A percentile compares a stretch with the other conserved stretches of the same genome.
Evolutionary conservation across 2,329 filamentous ascomycete species (phyloP).

Genomic region (Leptodontidium sp.): DNA sequence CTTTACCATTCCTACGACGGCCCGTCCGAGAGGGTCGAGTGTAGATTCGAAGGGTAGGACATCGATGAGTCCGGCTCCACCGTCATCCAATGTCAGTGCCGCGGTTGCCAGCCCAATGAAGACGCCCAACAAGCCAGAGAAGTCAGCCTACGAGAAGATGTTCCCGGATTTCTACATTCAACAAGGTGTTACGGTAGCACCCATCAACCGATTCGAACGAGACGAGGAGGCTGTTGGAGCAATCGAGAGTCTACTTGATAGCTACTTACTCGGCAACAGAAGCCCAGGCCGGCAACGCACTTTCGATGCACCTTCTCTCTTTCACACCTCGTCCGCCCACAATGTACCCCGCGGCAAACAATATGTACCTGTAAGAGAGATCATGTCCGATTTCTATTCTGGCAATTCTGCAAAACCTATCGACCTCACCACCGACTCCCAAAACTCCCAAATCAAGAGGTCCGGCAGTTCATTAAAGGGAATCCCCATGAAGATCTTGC

Average conservation of each 20-base stretch:
- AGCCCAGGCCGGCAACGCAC: conserved; percentile 52
- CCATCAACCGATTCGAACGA: conserved; percentile 59
- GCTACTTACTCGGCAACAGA: conserved; percentile 58
- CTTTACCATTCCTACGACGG: conserved; percentile 34
- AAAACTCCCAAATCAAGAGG: conserved; percentile 44
- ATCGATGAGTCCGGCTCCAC: conserved; percentile 41
- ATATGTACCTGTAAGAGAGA: conserved; percentile 41
- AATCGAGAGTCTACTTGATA: conserved; percentile 61
- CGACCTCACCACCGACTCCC: conserved; percentile 45
- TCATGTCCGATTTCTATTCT: conserved; percentile 43
- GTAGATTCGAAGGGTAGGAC: conserved; percentile 37
- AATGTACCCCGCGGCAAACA: conserved; percentile 53
- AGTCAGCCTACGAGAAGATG: conserved; percentile 66
- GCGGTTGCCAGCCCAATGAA: conserved; percentile 20
- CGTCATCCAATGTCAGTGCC: conserved; percentile 30
- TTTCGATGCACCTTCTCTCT: conserved; percentile 56
- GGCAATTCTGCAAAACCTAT: conserved; percentile 40
- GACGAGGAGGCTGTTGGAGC: conserved; percentile 63
- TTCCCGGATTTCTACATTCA: conserved; percentile 88
- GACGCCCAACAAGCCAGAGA: conserved; percentile 43
- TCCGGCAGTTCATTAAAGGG: conserved; percentile 35
- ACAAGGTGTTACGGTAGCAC: conserved; percentile 75
- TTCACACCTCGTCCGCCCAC: conserved; percentile 52
- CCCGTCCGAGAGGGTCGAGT: conserved; percentile 31
- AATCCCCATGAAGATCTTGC: conserved; percentile 45